Evolutionary conservation across 495 filamentous ascomycete genomes (phyloP).

Genomic region (Zalerion maritima): DNA sequence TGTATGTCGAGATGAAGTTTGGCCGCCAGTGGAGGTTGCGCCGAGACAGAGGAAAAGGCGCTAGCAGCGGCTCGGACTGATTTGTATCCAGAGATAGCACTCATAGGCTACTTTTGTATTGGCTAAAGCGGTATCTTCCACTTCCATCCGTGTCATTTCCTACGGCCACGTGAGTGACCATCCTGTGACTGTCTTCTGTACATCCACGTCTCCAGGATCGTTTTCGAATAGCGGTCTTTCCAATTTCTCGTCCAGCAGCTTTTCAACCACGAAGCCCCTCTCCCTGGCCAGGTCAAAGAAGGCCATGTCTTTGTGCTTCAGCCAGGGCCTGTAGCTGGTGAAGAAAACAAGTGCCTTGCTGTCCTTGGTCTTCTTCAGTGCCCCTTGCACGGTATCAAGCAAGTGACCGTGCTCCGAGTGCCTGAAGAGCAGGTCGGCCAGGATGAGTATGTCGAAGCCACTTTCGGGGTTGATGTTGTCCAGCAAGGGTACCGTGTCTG

Average conservation of each 20-base stretch:
- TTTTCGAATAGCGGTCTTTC: slow-evolving; percentile 76
- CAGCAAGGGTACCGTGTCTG: slow-evolving; percentile 34
- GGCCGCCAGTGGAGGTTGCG: too few species aligned
- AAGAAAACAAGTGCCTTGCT: slow-evolving; percentile 76
- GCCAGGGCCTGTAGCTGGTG: slow-evolving; percentile 83
- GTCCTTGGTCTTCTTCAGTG: slow-evolving; percentile 36
- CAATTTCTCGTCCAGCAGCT: slow-evolving; percentile 68
- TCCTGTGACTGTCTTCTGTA: slow-evolving; percentile 69
- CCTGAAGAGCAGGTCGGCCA: slow-evolving; percentile 82
- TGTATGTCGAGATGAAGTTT: not conserved
- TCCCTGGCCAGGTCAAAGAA: slow-evolving; percentile 68
- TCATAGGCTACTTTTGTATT: too few species aligned
- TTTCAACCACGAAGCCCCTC: slow-evolving; percentile 55
- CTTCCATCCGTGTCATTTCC: too few species aligned
- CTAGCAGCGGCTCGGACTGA: too few species aligned
- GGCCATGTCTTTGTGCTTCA: slow-evolving; percentile 63
- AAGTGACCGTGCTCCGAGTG: slow-evolving; percentile 72
- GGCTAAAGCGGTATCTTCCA: too few species aligned
- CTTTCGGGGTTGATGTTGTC: slow-evolving; percentile 23
- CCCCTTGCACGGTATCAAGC: slow-evolving; percentile 49
- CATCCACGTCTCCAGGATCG: slow-evolving; percentile 63
- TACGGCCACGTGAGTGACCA: slow-evolving; percentile 47
- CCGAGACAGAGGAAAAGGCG: too few species aligned
- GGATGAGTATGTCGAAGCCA: slow-evolving; percentile 63
- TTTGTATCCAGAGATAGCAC: too few species aligned